A percentile compares a stretch with the other conserved stretches of the same genome.
These are phyloP conservation scores for Ophiostoma tasmaniense DNA, from an alignment of 2,329 filamentous ascomycete species.

Conservation along the genomic window DNA sequence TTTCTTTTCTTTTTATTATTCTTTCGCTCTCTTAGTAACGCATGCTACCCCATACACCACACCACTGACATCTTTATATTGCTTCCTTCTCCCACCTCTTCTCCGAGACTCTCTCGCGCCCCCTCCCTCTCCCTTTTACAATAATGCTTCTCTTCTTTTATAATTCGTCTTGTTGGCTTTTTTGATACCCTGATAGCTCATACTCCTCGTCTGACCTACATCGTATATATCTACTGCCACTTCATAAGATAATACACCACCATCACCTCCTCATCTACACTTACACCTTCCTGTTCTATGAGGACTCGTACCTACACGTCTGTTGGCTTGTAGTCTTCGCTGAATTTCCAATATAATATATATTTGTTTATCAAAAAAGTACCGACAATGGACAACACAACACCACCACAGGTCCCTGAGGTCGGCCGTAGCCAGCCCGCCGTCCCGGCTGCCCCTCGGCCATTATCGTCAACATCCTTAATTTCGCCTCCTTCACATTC, in stretches of 20 bases:
- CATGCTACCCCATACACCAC: neutral
- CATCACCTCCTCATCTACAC: neutral
- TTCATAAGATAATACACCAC: neutral
- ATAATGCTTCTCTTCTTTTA: slow-evolving; percentile 4
- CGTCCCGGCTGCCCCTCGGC: neutral
- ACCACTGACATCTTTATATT: too few species aligned
- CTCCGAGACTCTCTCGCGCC: slow-evolving; percentile 2
- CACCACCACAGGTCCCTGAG: neutral
- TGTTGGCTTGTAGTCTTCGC: slow-evolving; percentile 1
- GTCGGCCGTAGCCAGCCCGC: neutral
- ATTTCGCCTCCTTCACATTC: neutral
- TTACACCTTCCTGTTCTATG: neutral
- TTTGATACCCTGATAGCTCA: neutral
- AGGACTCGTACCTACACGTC: neutral
- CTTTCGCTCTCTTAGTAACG: neutral
- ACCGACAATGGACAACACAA: neutral
- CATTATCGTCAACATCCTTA: neutral
- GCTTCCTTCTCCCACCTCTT: slow-evolving; percentile 14
- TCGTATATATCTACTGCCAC: neutral
- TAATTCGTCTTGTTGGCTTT: slow-evolving; percentile 3
- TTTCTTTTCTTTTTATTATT: neutral
- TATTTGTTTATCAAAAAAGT: neutral
- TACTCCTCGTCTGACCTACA: neutral
- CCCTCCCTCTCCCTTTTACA: neutral
- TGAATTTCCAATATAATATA: too few species aligned